Percentiles rank a stretch among this genome's conserved stretches.
Conservation (phyloP, 2,329 filamentous ascomycete species). For the Chrysosporium keratinophilum region DNA sequence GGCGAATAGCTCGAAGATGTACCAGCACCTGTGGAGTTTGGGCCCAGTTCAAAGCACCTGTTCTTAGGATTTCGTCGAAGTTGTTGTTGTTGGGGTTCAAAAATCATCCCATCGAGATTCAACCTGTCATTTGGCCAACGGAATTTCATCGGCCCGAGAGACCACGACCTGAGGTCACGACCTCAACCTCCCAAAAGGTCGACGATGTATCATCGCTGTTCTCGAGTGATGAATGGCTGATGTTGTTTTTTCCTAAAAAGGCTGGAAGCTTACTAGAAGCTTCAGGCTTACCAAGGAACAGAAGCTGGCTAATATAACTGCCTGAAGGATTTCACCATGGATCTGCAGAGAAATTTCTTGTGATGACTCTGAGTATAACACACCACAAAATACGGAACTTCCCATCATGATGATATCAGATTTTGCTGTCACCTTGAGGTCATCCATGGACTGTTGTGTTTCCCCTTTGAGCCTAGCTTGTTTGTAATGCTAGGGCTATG, state of each 20-base stretch:
- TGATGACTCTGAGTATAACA: background rate
- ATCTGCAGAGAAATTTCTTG: background rate
- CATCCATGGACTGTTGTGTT: background rate
- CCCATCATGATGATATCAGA: background rate
- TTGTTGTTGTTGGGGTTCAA: background rate
- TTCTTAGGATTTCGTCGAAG: background rate
- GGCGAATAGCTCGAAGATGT: too few relatives aligned
- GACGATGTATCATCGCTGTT: background rate
- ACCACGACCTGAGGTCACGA: background rate
- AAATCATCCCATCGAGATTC: background rate
- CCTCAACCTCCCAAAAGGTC: background rate
- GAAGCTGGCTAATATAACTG: background rate
- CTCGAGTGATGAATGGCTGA: background rate
- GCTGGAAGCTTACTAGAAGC: background rate
- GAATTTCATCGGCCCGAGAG: background rate
- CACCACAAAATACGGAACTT: background rate
- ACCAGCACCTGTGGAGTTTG: background rate
- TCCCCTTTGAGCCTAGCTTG: background rate
- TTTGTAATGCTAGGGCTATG: background rate
- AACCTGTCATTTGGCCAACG: background rate
- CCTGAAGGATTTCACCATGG: background rate
- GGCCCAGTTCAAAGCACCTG: background rate
- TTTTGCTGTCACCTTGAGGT: background rate
- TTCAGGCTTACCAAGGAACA: background rate
- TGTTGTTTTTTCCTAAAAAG: background rate